These are phyloP conservation scores for Lactarius quietus DNA, from an alignment of 768 basidiomycete species.

Conservation along the genomic window DNA sequence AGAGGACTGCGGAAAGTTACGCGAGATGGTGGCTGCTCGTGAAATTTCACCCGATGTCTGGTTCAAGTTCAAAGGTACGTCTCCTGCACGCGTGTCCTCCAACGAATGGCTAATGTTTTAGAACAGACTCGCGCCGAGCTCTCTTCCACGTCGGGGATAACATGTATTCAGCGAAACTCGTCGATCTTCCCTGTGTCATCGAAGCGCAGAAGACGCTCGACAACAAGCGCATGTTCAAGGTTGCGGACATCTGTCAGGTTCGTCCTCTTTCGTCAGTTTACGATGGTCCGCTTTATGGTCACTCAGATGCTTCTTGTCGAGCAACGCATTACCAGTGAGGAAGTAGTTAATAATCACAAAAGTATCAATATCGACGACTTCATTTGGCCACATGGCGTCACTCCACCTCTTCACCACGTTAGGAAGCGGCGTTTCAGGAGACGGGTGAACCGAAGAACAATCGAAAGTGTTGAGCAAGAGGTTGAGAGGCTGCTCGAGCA, in stretches of 20 bases:
- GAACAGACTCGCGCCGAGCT: slow-evolving; percentile 82
- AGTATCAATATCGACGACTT: slow-evolving; percentile 91
- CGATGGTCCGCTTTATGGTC: slow-evolving; percentile 15
- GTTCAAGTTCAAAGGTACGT: slow-evolving; percentile 95
- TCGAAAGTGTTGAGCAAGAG: slow-evolving; percentile 91
- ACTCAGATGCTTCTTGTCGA: slow-evolving; percentile 89
- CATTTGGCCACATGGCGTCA: slow-evolving; percentile 95
- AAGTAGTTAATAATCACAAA: slow-evolving; percentile 55
- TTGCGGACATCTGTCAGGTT: slow-evolving; percentile 97
- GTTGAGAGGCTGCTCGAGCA: slow-evolving; percentile 83
- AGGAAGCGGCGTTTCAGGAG: slow-evolving; percentile 92
- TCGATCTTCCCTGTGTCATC: slow-evolving; percentile 91
- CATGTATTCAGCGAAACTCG: slow-evolving; percentile 86
- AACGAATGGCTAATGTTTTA: background rate
- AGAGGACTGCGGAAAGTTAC: slow-evolving; percentile 72
- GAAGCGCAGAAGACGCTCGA: slow-evolving; percentile 96
- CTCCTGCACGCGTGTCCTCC: background rate
- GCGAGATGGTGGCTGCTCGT: slow-evolving; percentile 76
- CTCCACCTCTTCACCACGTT: slow-evolving; percentile 86
- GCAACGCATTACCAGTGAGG: slow-evolving; percentile 67
- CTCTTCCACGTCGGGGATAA: slow-evolving; percentile 82
- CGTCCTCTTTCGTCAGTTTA: slow-evolving; percentile 7
- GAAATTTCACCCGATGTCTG: slow-evolving; percentile 80
- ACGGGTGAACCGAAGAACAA: slow-evolving; percentile 80
- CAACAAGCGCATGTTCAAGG: slow-evolving; percentile 97